Evolutionary conservation across 768 basidiomycete species (phyloP).

Genomic region (Basidioascus undulatus): DNA sequence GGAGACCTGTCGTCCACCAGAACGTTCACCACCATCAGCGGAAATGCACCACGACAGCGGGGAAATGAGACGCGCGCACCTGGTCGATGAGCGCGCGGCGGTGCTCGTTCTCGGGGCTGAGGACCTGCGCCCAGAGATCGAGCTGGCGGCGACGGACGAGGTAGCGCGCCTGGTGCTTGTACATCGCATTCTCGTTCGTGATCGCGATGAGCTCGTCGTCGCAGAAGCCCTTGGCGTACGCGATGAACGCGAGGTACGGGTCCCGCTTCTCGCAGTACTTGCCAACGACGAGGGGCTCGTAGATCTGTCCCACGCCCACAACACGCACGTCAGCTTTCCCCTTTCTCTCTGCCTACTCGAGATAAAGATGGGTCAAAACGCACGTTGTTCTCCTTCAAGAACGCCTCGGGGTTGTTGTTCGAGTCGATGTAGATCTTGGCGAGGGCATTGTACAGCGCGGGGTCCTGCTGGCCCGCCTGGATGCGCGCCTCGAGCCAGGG

Average conservation of each 20-base stretch:
- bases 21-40: no score
- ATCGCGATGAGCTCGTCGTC: conserved; percentile 91
- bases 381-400: conserved; percentile 97
- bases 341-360: no score
- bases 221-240: conserved; percentile 96
- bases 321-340: no score
- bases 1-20: conserved; percentile 54
- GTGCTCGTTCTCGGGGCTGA: conserved; percentile 66
- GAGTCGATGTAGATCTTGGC: conserved; percentile 98
- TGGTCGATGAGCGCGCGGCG: conserved; percentile 86
- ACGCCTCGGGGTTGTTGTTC: conserved; percentile 91
- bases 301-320: no score
- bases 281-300: conserved; percentile 88
- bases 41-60: background rate
- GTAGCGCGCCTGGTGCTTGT: conserved; percentile 97
- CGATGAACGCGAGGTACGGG: conserved; percentile 94
- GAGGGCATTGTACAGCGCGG: conserved; percentile 83
- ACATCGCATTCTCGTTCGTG: conserved; percentile 99
- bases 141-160: conserved; percentile 84
- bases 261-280: conserved; percentile 99
- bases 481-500: conserved; percentile 93
- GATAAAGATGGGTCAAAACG: conserved; percentile 18
- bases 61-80: conserved; percentile 24
- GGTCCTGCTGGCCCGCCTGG: conserved; percentile 77
- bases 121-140: conserved; percentile 91